Base-by-base conservation (phyloP, 192 early-diverging fungal genomes). In the Gigaspora rosea region DNA sequence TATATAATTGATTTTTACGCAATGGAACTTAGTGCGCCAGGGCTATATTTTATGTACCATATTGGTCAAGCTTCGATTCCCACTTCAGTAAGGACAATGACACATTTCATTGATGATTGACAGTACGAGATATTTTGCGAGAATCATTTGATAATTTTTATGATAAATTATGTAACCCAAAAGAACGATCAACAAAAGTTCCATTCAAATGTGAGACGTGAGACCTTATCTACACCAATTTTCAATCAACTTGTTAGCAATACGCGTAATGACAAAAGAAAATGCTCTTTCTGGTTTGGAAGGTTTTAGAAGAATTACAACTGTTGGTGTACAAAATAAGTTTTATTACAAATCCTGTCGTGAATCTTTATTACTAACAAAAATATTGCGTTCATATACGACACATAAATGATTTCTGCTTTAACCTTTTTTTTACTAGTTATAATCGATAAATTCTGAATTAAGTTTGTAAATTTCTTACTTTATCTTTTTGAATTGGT, bases 1-100 rank as follows among this genome's bases (percentile, higher is more conserved):
- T 67, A 67, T 41, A 67, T 5, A 67, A 48, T 67, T 67, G 65
- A 67, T 48, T 67, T 47, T 67, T 67, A 67, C 47, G 47, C 33
- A 13, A 67, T 67, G 33, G 65, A 67, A 13, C 65, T 67, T 36
- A 58, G 65, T 67, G 36, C 65, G 8, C 35, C 13, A 35, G n/a
- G 47, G 12, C 47, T 67, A 67, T 67, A 41, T 41, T 41, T 41
- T 41, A 41, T 41, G 36, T 41, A 41, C 36, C 65, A 67, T 67
- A 67, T 67, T 41, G 33, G 65, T 36, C 33, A 67, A 48, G 47
- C 47, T 36, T 67, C 9, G 10, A 48, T 67, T 67, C 65, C 65
- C 12, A 48, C 65, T 47, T 67, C 65, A n/a, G 35, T 67, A 67
- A 67, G 41, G 33, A 48, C 12, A 47, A 41, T 67, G 5, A 47